phyloP scores from a whole-genome alignment of 208 protist genomes.

The Trypanosomatidae sp. region DNA sequence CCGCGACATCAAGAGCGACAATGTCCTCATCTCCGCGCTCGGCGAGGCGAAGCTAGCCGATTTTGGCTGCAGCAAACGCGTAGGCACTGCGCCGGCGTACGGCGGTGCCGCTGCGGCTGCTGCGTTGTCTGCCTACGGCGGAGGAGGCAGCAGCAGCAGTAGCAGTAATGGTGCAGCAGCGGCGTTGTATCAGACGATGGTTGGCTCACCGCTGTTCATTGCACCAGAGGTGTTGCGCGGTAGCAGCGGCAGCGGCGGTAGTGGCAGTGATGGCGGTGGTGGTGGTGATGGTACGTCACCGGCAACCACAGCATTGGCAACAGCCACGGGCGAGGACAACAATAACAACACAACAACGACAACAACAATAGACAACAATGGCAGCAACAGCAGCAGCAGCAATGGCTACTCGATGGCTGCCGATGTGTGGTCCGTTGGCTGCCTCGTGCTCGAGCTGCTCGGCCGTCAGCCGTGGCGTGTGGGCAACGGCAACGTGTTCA shows the following conservation, averaged over 20 bases:
- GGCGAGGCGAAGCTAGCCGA: conserved; percentile 91
- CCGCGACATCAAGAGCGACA: conserved; percentile 87
- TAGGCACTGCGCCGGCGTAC: conserved; percentile 21
- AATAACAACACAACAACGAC: too few relatives aligned
- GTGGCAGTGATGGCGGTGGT: neutral
- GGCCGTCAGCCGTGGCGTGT: conserved; percentile 58
- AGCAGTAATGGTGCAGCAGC: conserved; percentile 5
- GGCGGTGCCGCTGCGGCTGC: neutral
- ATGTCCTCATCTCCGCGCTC: conserved; percentile 77
- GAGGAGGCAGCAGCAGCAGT: neutral
- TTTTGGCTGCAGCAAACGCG: conserved; percentile 89
- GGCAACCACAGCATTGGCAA: too few relatives aligned
- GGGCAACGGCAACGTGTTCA: conserved; percentile 49
- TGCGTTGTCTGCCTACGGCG: neutral
- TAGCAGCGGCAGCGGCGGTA: conserved; percentile 3
- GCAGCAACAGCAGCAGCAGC: neutral
- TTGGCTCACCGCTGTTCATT: conserved; percentile 83
- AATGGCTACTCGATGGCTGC: conserved; percentile 50
- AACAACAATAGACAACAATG: too few relatives aligned
- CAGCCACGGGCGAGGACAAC: too few relatives aligned
- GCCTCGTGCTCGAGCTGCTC: conserved; percentile 76
- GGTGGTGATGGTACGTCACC: too few relatives aligned
- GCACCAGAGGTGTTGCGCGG: conserved; percentile 77
- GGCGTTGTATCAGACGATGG: conserved; percentile 60
- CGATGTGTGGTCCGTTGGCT: conserved; percentile 85